Base-by-base conservation (phyloP, 805 yeast species). In the Metschnikowia noctiluminum region DNA sequence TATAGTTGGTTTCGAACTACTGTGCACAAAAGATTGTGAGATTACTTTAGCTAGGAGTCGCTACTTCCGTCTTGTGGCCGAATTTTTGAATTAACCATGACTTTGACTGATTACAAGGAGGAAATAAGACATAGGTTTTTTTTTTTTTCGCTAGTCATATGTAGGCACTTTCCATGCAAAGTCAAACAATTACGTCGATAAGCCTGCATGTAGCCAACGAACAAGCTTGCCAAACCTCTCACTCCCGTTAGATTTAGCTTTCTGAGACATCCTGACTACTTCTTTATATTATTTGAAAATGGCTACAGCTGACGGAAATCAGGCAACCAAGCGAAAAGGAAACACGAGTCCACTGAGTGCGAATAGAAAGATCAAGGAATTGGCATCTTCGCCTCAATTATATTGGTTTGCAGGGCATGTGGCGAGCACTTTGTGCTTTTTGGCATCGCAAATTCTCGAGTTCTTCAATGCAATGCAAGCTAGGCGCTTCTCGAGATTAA, bases 391-490 rank as follows among this genome's bases (percentile, higher is more conserved):
- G 2, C 42, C 52, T 27, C 89, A 84, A 61, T 82, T 85, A 60
- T 81, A 81, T 57, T 85, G 91, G 91, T 85, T 78, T 55, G 45
- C 82, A 28, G 85, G 87, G 14, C 88, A 85, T 63, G 70, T 78
- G 12, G 60, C 73, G 31, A 78, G 82, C 2, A 54, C 80, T 2
- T 55, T 63, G 46, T 77, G 68, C 62, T 76, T 77, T 58, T 49
- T 65, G 3, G 53, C 65, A 15, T 71, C 69, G 57, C 63, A 70
- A 39, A 45, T 77, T 35, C 69, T 60, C 34, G 73, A 83, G 7
- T 70, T 80, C 46, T 70, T 78, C 56, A 57, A 63, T 26, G 61
- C 66, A 14, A 62, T 68, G 8, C 57, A 62, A 42, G 54, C 53
- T 13, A 49, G 60, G 43, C 57, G 52, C 36, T 67, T 57, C 51